These are phyloP conservation scores for Ganoderma meredithae DNA, from an alignment of 1,284 basidiomycete genomes.

Conservation along the genomic window DNA sequence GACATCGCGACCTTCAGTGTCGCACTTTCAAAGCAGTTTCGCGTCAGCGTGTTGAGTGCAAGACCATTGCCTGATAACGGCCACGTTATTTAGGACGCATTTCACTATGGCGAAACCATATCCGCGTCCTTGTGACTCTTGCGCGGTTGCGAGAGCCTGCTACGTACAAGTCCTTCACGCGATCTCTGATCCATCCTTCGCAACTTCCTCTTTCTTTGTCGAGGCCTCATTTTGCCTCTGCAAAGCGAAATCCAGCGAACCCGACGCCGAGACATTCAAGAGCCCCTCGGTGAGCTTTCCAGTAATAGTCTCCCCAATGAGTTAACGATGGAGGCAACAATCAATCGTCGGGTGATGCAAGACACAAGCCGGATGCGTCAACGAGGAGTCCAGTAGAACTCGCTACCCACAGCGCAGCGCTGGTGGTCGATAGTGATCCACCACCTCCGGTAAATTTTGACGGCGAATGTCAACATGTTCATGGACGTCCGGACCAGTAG, in stretches of 20 bases:
- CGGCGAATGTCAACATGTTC: background rate
- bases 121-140: slow-evolving; percentile 13
- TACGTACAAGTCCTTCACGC: slow-evolving; percentile 7
- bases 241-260: background rate
- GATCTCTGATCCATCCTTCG: slow-evolving; percentile 8
- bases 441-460: background rate
- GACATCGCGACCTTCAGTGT: slow-evolving; percentile 17
- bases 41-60: background rate
- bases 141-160: slow-evolving; percentile 5
- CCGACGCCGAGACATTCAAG: background rate
- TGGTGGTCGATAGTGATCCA: background rate
- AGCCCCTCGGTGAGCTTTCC: background rate
- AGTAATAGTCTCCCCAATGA: background rate
- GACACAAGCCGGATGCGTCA: background rate
- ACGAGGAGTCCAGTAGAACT: background rate
- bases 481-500: background rate
- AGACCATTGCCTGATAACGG: background rate
- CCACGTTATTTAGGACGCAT: slow-evolving; percentile 4
- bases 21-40: slow-evolving; percentile 9
- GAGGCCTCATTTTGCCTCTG: slow-evolving; percentile 2
- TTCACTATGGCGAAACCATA: slow-evolving; percentile 13
- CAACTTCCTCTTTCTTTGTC: background rate
- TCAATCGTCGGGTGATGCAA: background rate
- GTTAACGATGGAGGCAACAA: background rate
- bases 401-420: background rate